A percentile compares a stretch with the other conserved stretches of the same genome.
These are phyloP conservation scores for Fusarium sp. DNA, from an alignment of 2,329 filamentous ascomycete species.

Conservation along the genomic window DNA sequence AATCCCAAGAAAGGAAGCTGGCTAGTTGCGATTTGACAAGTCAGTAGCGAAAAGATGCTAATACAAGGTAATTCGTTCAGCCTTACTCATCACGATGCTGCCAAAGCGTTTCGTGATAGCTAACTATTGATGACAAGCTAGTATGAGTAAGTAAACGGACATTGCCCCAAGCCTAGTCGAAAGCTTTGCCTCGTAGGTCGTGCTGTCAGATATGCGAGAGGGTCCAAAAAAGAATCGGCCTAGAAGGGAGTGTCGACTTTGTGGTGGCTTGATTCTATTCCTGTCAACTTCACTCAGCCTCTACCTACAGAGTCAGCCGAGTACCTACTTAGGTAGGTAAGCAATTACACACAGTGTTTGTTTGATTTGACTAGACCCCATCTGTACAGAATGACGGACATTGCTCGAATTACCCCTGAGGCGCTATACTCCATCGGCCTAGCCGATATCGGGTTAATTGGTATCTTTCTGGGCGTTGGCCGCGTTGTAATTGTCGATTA, in stretches of 20 bases:
- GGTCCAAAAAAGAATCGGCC: conserved; percentile 1
- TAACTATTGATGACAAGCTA: neutral
- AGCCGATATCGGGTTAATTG: conserved; percentile 35
- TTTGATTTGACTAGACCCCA: conserved; percentile 23
- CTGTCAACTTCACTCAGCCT: conserved; percentile 24
- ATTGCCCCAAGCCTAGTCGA: neutral
- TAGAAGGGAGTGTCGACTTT: neutral
- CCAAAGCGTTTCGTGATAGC: conserved; percentile 3
- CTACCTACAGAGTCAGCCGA: conserved; percentile 35
- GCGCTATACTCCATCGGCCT: conserved; percentile 37
- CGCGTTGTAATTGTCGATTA: conserved; percentile 33
- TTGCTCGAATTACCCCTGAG: conserved; percentile 35
- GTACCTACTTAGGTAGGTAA: too few species aligned
- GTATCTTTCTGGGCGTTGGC: conserved; percentile 19
- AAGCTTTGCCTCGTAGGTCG: neutral
- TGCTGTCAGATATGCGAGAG: neutral
- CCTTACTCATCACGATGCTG: conserved; percentile 12
- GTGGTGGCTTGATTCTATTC: conserved; percentile 16
- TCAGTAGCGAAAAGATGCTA: conserved; percentile 15
- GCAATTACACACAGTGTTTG: conserved; percentile 31
- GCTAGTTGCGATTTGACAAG: conserved; percentile 19
- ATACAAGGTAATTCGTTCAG: conserved; percentile 5
- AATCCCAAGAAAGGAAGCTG: conserved; percentile 22
- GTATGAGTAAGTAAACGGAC: neutral
- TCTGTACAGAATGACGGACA: conserved; percentile 30